phyloP scores from a whole-genome alignment of 495 filamentous ascomycete genomes.

The Xylaria acuta region DNA sequence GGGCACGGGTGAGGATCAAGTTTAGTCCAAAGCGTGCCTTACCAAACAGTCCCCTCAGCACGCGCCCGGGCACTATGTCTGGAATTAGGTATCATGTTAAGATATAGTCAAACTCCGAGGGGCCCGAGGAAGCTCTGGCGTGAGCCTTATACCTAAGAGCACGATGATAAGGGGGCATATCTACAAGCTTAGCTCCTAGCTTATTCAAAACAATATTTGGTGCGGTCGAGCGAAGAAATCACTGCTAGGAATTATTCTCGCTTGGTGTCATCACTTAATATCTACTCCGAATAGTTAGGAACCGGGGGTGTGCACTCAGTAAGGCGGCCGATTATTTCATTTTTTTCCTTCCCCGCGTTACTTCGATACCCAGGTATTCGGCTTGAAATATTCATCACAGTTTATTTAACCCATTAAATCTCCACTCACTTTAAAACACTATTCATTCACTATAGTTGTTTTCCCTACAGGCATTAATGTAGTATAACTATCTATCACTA shows the following conservation, averaged over 20 bases:
- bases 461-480: too few relatives aligned
- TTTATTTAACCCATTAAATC: too few relatives aligned
- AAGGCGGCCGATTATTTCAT: neutral
- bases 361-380: neutral
- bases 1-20: neutral
- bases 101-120: neutral
- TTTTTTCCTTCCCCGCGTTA: neutral
- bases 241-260: neutral
- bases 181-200: neutral
- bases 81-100: neutral
- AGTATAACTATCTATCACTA: too few relatives aligned
- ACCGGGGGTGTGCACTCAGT: neutral
- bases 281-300: neutral
- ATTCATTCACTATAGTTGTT: too few relatives aligned
- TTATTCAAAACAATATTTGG: neutral
- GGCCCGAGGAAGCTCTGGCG: neutral
- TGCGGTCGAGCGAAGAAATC: neutral
- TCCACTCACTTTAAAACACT: too few relatives aligned
- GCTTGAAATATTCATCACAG: neutral
- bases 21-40: neutral
- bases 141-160: neutral
- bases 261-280: neutral
- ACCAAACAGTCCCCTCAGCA: neutral
- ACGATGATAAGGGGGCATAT: neutral
- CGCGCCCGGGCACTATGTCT: neutral